These are phyloP conservation scores for Pythium aristosporum DNA, from an alignment of 352 stramenopile species.

Conservation along the genomic window DNA sequence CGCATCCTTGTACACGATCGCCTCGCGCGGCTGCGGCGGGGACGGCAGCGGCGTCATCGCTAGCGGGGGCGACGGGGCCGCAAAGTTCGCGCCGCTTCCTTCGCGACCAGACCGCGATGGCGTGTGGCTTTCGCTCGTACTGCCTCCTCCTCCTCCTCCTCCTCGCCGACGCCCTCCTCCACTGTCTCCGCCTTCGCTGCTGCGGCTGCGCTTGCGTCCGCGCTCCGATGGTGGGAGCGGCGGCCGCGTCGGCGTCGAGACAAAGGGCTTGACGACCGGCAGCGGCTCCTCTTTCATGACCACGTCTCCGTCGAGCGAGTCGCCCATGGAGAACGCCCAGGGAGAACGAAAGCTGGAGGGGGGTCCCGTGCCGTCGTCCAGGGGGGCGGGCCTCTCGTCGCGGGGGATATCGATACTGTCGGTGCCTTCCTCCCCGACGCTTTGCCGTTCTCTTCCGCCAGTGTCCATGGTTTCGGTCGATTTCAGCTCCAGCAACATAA, in stretches of 20 bases:
- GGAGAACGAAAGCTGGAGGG: not conserved
- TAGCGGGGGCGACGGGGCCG: slow-evolving; percentile 8
- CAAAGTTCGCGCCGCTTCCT: not conserved
- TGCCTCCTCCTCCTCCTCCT: not conserved
- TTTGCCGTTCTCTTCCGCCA: slow-evolving; percentile 15
- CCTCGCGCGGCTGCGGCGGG: not conserved
- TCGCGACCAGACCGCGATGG: slow-evolving; percentile 5
- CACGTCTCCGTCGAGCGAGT: not conserved
- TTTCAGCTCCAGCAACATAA: slow-evolving; percentile 16
- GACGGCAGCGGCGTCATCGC: slow-evolving; percentile 20
- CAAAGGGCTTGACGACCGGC: slow-evolving; percentile 6
- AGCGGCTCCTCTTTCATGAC: slow-evolving; percentile 11
- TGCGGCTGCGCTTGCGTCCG: slow-evolving; percentile 28
- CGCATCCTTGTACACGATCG: slow-evolving; percentile 17
- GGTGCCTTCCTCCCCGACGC: not conserved
- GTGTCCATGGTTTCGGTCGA: slow-evolving; percentile 4
- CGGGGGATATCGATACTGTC: not conserved
- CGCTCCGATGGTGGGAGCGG: slow-evolving; percentile 11
- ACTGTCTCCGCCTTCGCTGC: slow-evolving; percentile 10
- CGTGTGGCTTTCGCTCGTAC: slow-evolving; percentile 9
- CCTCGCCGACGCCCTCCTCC: slow-evolving; percentile 3
- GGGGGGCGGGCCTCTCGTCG: not conserved
- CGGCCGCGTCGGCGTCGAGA: slow-evolving; percentile 13
- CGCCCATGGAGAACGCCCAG: not conserved
- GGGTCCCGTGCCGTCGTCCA: not conserved